Evolutionary conservation across 805 yeast species (phyloP).

Genomic region (Candida boidinii): DNA sequence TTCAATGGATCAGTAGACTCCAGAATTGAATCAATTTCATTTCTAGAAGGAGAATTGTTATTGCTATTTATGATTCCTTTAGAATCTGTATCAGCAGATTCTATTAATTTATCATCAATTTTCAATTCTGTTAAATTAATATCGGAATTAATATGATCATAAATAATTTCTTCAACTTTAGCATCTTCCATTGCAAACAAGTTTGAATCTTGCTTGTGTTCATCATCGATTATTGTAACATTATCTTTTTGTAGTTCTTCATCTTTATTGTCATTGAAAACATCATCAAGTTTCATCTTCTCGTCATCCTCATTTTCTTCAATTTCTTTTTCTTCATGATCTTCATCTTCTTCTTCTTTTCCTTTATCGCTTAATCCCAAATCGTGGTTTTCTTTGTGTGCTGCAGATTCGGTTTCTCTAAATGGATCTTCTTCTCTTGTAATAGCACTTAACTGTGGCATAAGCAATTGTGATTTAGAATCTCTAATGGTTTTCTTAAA

Average conservation of each 20-base stretch:
- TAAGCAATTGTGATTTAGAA: no score
- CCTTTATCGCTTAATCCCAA: neutral
- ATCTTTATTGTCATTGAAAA: slow-evolving; percentile 5
- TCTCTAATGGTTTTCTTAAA: slow-evolving; percentile 4
- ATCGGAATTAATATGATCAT: slow-evolving; percentile 1
- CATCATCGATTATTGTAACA: no score
- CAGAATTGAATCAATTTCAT: slow-evolving; percentile 10
- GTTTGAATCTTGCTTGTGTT: no score
- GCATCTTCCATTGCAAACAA: no score
- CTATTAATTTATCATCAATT: slow-evolving; percentile 21
- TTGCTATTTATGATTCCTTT: neutral
- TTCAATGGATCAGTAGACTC: slow-evolving; percentile 18
- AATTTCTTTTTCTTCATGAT: neutral
- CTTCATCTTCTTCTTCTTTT: slow-evolving; percentile 4
- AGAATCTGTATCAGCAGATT: slow-evolving; percentile 5
- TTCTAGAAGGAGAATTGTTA: neutral
- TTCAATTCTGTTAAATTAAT: slow-evolving; percentile 6
- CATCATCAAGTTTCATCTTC: slow-evolving; percentile 6
- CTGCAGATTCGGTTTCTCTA: slow-evolving; percentile 14
- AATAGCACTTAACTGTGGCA: no score
- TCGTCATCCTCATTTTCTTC: slow-evolving; percentile 1
- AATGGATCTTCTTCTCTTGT: slow-evolving; percentile 3
- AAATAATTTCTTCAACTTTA: neutral
- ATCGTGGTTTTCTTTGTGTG: slow-evolving; percentile 14
- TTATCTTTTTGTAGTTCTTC: no score